A percentile compares a stretch with the other conserved stretches of the same genome.
phyloP scores from a whole-genome alignment of 345 rosid species.

The Clarkia xantiana region DNA sequence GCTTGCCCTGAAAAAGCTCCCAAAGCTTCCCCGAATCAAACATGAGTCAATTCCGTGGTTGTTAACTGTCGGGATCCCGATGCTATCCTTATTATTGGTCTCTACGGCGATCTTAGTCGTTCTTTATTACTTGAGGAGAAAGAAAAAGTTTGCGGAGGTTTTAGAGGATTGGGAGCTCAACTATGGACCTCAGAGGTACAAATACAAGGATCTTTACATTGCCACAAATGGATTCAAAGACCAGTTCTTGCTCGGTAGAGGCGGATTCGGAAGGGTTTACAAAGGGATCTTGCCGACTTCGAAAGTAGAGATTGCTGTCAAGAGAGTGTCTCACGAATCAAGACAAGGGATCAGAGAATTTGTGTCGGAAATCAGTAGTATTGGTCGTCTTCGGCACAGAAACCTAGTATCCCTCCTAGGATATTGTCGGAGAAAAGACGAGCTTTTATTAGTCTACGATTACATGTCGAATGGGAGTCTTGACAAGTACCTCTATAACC shows the following conservation, averaged over 20 bases:
- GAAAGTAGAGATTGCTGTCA: conserved; percentile 46
- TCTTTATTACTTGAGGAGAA: conserved; percentile 21
- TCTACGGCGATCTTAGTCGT: conserved; percentile 11
- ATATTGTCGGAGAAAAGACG: conserved; percentile 42
- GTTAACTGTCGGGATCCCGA: conserved; percentile 34
- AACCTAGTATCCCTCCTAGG: too few species aligned
- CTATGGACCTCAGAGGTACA: conserved; percentile 40
- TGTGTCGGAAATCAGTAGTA: conserved; percentile 28
- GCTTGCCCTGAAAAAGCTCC: too few species aligned
- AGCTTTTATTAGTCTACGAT: conserved; percentile 42
- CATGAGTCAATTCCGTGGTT: conserved; percentile 17
- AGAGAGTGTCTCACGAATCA: conserved; percentile 50
- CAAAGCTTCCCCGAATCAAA: conserved; percentile 38
- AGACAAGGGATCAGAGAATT: conserved; percentile 56
- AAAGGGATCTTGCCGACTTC: conserved; percentile 34
- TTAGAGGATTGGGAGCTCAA: conserved; percentile 66
- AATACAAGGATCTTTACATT: conserved; percentile 43
- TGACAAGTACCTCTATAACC: conserved; percentile 23
- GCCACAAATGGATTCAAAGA: conserved; percentile 59
- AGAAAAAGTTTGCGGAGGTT: conserved; percentile 44
- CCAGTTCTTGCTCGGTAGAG: conserved; percentile 35
- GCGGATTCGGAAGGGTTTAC: conserved; percentile 62
- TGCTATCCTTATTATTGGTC: conserved; percentile 16
- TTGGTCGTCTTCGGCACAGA: conserved; percentile 36
- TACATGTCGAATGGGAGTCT: conserved; percentile 50